Conservation (phyloP, 1,284 basidiomycete species). For the Marasmius sp. region DNA sequence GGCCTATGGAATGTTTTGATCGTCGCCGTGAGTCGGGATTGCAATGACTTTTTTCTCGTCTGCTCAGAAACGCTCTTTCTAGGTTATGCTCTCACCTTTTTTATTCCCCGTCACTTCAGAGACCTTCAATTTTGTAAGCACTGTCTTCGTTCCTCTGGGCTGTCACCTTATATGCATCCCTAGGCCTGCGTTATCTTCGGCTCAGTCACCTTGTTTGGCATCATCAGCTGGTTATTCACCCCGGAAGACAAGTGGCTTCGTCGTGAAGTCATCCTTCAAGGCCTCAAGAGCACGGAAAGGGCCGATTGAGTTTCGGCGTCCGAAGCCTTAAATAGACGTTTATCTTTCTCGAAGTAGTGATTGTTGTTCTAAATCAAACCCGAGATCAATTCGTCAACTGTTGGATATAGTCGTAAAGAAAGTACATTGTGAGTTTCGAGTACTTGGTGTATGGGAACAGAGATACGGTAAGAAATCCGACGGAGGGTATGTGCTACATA, state of each 20-base stretch:
- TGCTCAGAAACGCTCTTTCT: constrained; percentile 11
- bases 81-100: constrained; percentile 82
- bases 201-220: constrained; percentile 71
- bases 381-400: too few species aligned
- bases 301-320: background rate
- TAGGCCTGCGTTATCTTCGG: constrained; percentile 79
- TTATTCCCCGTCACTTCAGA: constrained; percentile 72
- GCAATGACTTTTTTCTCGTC: background rate
- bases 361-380: too few species aligned
- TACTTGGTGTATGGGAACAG: background rate
- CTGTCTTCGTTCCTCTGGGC: constrained; percentile 7
- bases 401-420: background rate
- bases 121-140: constrained; percentile 78
- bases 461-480: background rate
- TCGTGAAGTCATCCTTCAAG: constrained; percentile 55
- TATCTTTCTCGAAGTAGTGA: too few species aligned
- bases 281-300: constrained; percentile 37
- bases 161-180: constrained; percentile 13
- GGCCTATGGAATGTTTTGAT: constrained; percentile 72
- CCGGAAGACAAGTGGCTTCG: constrained; percentile 78
- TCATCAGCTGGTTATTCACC: constrained; percentile 74
- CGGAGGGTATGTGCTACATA: constrained; percentile 1
- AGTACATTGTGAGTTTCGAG: background rate
- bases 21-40: constrained; percentile 55
- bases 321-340: too few species aligned